Evolutionary conservation across 202 grass and related monocot genomes (phyloP).

Genomic region (Eragrostis tef): DNA sequence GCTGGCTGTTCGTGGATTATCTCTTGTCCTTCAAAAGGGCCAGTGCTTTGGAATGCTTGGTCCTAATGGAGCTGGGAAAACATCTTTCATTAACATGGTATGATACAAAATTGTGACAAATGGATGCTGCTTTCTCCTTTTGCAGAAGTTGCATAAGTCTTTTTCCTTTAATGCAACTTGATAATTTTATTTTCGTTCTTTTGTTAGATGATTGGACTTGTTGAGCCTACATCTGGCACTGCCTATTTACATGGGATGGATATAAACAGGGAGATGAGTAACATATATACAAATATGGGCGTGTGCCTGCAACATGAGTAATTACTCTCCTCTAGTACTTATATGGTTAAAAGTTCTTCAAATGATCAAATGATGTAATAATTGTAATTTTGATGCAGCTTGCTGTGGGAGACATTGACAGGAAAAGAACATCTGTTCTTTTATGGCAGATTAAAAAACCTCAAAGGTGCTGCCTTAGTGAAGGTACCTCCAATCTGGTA

Average conservation of each 20-base stretch:
- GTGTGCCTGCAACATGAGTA: conserved; percentile 87
- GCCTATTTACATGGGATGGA: conserved; percentile 67
- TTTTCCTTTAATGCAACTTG: conserved; percentile 6
- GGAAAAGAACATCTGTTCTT: conserved; percentile 85
- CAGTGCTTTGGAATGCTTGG: conserved; percentile 79
- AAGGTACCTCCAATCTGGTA: conserved; percentile 60
- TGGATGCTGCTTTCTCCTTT: conserved; percentile 33
- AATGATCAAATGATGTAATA: conserved; percentile 2
- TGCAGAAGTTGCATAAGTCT: conserved; percentile 27
- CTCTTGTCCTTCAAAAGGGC: conserved; percentile 59
- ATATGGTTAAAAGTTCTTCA: conserved; percentile 7
- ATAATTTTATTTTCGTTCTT: conserved; percentile 28
- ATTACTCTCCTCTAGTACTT: conserved; percentile 26
- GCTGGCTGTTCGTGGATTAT: conserved; percentile 57
- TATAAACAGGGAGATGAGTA: conserved; percentile 60
- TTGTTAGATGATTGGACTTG: conserved; percentile 65
- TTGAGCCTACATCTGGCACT: conserved; percentile 68
- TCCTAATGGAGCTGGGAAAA: conserved; percentile 78
- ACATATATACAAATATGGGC: conserved; percentile 68
- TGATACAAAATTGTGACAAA: conserved; percentile 34
- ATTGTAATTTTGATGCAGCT: conserved; percentile 55
- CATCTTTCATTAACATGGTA: conserved; percentile 74
- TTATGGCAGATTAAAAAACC: conserved; percentile 86
- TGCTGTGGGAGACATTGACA: conserved; percentile 96
- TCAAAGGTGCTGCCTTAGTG: conserved; percentile 56